phyloP scores from a whole-genome alignment of 345 rosid genomes.

The Eucalyptus tenuipes region DNA sequence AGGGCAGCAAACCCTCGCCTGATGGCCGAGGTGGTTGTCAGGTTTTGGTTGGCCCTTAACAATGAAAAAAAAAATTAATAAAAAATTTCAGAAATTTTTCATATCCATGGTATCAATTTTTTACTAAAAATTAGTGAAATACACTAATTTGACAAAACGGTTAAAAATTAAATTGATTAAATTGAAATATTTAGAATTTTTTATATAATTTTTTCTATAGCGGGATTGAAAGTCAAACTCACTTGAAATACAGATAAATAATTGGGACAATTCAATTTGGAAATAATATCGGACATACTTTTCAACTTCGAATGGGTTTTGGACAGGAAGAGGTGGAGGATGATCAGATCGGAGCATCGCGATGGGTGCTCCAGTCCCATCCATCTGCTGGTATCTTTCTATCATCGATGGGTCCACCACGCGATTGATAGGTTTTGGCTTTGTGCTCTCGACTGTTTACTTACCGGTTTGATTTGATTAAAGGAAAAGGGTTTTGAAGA shows the following conservation, averaged over 20 bases:
- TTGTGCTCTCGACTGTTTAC: not conserved
- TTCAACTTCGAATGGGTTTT: not conserved
- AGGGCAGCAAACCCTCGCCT: rapidly evolving
- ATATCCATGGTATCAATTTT: no score
- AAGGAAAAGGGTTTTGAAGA: not conserved
- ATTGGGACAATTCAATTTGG: not conserved
- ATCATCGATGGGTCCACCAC: not conserved
- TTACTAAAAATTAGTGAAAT: no score
- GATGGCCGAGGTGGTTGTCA: rapidly evolving
- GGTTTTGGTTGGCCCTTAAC: not conserved
- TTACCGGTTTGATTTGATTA: not conserved
- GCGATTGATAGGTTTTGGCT: not conserved
- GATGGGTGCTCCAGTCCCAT: not conserved
- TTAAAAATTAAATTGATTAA: no score
- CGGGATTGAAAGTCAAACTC: not conserved
- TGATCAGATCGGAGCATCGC: not conserved
- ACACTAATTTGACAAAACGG: no score
- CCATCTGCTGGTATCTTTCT: not conserved
- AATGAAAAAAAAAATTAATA: no score
- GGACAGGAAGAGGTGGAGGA: not conserved
- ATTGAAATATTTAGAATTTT: no score
- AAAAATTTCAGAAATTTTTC: not conserved
- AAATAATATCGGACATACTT: not conserved
- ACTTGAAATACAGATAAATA: not conserved
- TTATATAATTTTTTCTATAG: no score